These are phyloP conservation scores for Neopestalotiopsis sp. DNA, from an alignment of 2,329 filamentous ascomycete species.

Conservation along the genomic window DNA sequence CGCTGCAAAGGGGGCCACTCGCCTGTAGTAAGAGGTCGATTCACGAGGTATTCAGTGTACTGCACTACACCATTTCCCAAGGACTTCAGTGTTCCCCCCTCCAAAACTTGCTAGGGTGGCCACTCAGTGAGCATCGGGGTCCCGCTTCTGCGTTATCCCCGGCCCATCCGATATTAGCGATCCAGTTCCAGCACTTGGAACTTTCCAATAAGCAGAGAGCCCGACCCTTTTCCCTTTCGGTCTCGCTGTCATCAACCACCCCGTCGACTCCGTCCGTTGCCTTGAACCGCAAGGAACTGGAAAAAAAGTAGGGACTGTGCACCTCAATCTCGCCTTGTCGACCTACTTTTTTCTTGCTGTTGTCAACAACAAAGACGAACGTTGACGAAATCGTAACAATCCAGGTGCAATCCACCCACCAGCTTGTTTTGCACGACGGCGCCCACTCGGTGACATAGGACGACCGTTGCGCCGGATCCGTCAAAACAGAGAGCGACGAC, in stretches of 20 bases:
- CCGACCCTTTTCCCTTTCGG: constrained; percentile 17
- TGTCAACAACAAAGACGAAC: background rate
- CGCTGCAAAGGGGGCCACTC: constrained; percentile 1
- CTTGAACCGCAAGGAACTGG: background rate
- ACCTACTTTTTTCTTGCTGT: background rate
- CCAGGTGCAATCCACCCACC: background rate
- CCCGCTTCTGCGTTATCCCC: constrained; percentile 21
- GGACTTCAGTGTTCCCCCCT: background rate
- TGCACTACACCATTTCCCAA: background rate
- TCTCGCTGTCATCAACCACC: constrained; percentile 21
- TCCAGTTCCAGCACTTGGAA: constrained; percentile 21
- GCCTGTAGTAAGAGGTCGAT: background rate
- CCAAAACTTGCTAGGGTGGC: constrained; percentile 4
- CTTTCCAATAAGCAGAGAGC: constrained; percentile 12
- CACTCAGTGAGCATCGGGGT: constrained; percentile 5
- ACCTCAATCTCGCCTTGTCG: constrained; percentile 1
- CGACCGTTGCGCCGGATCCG: background rate
- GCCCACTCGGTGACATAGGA: background rate
- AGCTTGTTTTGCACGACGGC: background rate
- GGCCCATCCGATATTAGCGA: constrained; percentile 24
- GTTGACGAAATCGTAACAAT: background rate
- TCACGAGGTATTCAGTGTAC: background rate
- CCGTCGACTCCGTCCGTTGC: constrained; percentile 11
- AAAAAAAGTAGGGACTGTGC: constrained; percentile 10
- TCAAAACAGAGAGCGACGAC: background rate